Evolutionary conservation across 805 yeast genomes (phyloP).

Genomic region (Saturnispora besseyi): DNA sequence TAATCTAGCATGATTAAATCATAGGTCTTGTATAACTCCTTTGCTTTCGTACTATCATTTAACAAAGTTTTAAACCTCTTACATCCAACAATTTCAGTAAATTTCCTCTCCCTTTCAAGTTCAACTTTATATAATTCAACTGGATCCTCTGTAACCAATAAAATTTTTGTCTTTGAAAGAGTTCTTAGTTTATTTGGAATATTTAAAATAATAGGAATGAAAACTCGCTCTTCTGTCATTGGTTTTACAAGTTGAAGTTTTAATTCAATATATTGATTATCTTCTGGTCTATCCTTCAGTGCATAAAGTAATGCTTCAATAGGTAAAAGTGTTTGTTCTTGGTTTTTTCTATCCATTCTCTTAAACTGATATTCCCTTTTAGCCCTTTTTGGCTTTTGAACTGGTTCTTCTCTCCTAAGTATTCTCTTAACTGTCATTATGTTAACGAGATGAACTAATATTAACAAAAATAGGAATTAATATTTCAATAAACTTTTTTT

Average conservation of each 20-base stretch:
- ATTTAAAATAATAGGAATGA: conserved; percentile 52
- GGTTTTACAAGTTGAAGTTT: conserved; percentile 42
- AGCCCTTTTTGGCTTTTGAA: not conserved
- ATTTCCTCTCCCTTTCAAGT: conserved; percentile 41
- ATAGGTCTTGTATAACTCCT: conserved; percentile 46
- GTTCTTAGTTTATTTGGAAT: conserved; percentile 42
- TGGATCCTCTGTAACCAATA: conserved; percentile 70
- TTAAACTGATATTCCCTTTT: conserved; percentile 7
- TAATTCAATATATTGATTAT: conserved; percentile 29
- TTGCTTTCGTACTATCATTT: conserved; percentile 35
- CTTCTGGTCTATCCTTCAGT: conserved; percentile 16
- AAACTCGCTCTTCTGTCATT: conserved; percentile 36
- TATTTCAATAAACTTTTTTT: not conserved
- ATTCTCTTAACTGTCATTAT: conserved; percentile 7
- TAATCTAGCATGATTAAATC: conserved; percentile 66
- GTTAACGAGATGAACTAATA: not conserved
- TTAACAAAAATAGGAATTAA: not conserved
- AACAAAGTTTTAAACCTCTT: conserved; percentile 44
- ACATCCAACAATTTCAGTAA: conserved; percentile 52
- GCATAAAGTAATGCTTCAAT: conserved; percentile 27
- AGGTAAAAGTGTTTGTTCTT: conserved; percentile 19
- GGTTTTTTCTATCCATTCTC: conserved; percentile 12
- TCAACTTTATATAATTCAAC: conserved; percentile 46
- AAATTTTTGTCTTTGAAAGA: conserved; percentile 40
- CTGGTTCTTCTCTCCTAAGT: not conserved